A percentile compares a stretch with the other conserved stretches of the same genome.
Evolutionary conservation across 495 filamentous ascomycete species (phyloP).

Genomic region (Xylaria longipes): DNA sequence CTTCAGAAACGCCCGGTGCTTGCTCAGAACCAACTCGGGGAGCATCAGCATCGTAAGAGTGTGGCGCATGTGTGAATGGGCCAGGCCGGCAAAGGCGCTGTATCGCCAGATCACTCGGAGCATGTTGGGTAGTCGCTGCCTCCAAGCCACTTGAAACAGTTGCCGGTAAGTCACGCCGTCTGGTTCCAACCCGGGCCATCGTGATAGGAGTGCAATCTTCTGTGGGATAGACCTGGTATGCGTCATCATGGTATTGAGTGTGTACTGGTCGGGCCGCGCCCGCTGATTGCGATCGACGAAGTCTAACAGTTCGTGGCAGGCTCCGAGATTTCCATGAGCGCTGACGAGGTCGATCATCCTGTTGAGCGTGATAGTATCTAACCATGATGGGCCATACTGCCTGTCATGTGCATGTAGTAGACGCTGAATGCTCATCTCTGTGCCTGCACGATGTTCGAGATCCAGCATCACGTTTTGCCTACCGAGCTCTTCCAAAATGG

Average conservation of each 20-base stretch:
- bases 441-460: slow-evolving; percentile 38
- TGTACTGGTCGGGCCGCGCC: slow-evolving; percentile 30
- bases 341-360: slow-evolving; percentile 42
- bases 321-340: slow-evolving; percentile 33
- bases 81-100: slow-evolving; percentile 29
- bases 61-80: slow-evolving; percentile 34
- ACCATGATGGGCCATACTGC: slow-evolving; percentile 48
- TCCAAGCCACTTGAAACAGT: slow-evolving; percentile 43
- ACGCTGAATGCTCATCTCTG: slow-evolving; percentile 27
- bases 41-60: slow-evolving; percentile 27
- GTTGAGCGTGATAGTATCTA: slow-evolving; percentile 40
- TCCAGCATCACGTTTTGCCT: slow-evolving; percentile 43
- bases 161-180: slow-evolving; percentile 35
- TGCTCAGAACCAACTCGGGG: not conserved
- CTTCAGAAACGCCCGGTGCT: slow-evolving; percentile 24
- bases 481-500: slow-evolving; percentile 34
- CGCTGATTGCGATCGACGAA: slow-evolving; percentile 26
- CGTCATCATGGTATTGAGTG: slow-evolving; percentile 47
- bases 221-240: slow-evolving; percentile 37
- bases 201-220: slow-evolving; percentile 31
- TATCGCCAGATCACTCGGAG: slow-evolving; percentile 49
- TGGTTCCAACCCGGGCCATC: slow-evolving; percentile 25
- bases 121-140: slow-evolving; percentile 40
- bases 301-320: slow-evolving; percentile 36
- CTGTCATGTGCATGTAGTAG: slow-evolving; percentile 42